Base-by-base conservation (phyloP, 139 green algal species). In the Micractinium sp. region DNA sequence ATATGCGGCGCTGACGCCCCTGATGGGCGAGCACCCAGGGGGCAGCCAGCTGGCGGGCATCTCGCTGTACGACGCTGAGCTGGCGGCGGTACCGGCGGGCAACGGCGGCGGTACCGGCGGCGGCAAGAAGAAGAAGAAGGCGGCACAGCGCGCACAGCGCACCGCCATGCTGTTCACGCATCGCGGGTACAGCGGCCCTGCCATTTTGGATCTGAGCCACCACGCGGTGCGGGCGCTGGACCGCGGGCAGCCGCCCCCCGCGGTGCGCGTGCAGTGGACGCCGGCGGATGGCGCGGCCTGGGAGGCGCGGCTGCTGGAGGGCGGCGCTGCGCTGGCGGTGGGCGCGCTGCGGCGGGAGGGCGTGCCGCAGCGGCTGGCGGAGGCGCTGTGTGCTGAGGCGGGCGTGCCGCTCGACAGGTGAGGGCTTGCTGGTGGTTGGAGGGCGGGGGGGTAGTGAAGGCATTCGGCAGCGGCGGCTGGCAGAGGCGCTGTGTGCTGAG, bases 151-250 rank as follows among this genome's bases (percentile, higher is more conserved):
- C n/a, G 93, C 96, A 38, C 85, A 92, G n/a, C 92, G 97, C 31
- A 92, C 90, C 0, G 94, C 92, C 0, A 92, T 99, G 85, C 92
- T 99, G 41, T 98, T 99, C 87, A 98, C 96, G 0, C 97, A 99
- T 93, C 82, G 87, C 1, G 95, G 95, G 38, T 98, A 92, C 92
- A 96, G 91, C 33, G 97, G 97, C 7, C 97, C 97, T 0, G 88
- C 93, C 0, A 91, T 98, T 0, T 90, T 99, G 80, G 97, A 99
- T 91, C 63, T 98, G 14, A 95, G 89, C 27, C 97, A 98, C 81
- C 87, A 93, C 76, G 69, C 91, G 3, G 91, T 97, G 2, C 93
- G 90, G 82, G 94, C 92, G 25, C 53, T 93, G 38, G 90, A 94
- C 53, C 71, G 85, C 25, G 78, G 47, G 47, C 61, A 39, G 22